A percentile compares a stretch with the other conserved stretches of the same genome.
phyloP scores from a whole-genome alignment of 176 grass and related monocot genomes.

The Rhipidocladum racemiflorum region DNA sequence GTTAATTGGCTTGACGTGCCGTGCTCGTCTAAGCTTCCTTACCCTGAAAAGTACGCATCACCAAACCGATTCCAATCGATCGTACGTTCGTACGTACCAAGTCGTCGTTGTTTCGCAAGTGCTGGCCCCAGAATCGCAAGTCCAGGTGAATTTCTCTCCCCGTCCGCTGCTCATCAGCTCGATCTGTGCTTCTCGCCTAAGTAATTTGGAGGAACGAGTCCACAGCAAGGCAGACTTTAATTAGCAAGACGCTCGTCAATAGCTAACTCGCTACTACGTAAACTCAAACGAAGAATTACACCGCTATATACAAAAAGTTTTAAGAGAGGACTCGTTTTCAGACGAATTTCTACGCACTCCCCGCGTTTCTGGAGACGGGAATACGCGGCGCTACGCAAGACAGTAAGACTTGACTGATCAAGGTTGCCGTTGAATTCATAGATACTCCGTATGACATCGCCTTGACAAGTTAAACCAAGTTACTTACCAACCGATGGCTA shows the following conservation, averaged over 20 bases:
- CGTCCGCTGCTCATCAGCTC: not conserved
- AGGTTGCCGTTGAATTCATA: not conserved
- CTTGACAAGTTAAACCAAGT: not conserved
- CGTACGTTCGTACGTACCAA: too few relatives aligned
- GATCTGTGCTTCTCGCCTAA: not conserved
- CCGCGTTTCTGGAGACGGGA: not conserved
- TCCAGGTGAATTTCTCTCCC: not conserved
- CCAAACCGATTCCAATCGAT: not conserved
- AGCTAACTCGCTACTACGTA: not conserved
- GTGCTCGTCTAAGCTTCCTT: not conserved
- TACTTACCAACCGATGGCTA: not conserved
- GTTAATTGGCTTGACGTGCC: too few relatives aligned
- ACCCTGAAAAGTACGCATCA: not conserved
- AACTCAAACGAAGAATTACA: not conserved
- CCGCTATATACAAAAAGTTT: not conserved
- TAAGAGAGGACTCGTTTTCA: not conserved
- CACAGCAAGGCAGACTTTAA: not conserved
- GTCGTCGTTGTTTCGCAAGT: not conserved
- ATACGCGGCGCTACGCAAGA: not conserved
- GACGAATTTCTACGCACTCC: not conserved
- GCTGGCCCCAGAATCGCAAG: too few relatives aligned
- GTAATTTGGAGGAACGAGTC: constrained; percentile 3
- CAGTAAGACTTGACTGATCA: not conserved
- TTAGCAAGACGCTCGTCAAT: not conserved
- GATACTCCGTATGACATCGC: not conserved